phyloP scores from a whole-genome alignment of 192 early-diverging fungal genomes.

The Mortierella alpina region DNA sequence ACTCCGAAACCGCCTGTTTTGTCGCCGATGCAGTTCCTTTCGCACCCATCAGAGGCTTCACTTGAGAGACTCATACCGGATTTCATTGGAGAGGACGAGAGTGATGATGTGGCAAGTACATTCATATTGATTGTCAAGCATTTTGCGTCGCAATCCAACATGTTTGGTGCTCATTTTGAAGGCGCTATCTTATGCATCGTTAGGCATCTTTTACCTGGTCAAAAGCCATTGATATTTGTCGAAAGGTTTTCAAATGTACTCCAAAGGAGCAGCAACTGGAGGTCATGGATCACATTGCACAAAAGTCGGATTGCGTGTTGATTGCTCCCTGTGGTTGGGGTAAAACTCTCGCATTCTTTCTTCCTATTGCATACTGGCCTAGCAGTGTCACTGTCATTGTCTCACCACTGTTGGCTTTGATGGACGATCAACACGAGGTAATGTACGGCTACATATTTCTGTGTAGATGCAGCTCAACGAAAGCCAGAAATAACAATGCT shows the following conservation, averaged over 20 bases:
- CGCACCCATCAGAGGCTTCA: slow-evolving; percentile 18
- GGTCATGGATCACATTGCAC: slow-evolving; percentile 9
- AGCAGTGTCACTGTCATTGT: background rate
- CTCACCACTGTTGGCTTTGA: slow-evolving; percentile 25
- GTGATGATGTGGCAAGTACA: slow-evolving; percentile 17
- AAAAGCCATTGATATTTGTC: slow-evolving; percentile 24
- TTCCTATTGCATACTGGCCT: slow-evolving; percentile 23
- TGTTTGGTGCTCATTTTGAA: slow-evolving; percentile 4
- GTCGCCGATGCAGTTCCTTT: slow-evolving; percentile 18
- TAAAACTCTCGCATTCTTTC: slow-evolving; percentile 25
- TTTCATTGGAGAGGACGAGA: slow-evolving; percentile 2
- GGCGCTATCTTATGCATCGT: slow-evolving; percentile 4
- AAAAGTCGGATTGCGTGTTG: slow-evolving; percentile 19
- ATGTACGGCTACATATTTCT: too few relatives aligned
- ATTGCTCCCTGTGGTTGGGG: slow-evolving; percentile 33
- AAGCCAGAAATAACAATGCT: background rate
- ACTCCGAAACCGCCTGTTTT: background rate
- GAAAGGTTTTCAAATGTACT: slow-evolving; percentile 10
- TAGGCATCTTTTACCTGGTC: slow-evolving; percentile 14
- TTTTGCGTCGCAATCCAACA: background rate
- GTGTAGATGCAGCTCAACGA: background rate
- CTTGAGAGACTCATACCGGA: slow-evolving; percentile 12
- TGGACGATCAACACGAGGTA: slow-evolving; percentile 31
- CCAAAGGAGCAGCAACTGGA: slow-evolving; percentile 31
- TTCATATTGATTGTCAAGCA: background rate